Base-by-base conservation (phyloP, 2,329 filamentous ascomycete genomes). In the Bipolaris bicolor region DNA sequence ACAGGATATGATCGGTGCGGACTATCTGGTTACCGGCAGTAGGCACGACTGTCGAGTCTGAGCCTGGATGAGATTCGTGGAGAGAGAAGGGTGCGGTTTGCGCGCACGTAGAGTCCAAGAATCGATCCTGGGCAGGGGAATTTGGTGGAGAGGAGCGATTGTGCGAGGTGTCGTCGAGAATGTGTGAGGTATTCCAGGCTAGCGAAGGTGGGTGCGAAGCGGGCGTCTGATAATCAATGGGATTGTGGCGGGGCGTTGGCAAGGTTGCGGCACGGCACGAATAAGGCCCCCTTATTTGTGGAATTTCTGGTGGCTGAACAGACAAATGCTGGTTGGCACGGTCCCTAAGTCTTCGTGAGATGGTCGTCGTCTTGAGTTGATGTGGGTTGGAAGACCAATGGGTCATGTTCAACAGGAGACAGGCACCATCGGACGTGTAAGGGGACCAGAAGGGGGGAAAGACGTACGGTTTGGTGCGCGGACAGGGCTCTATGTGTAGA, bases 341-440 rank as follows among this genome's bases (percentile, higher is more conserved):
- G 56, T 67, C 69, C 65, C 73, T 76, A 56, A 66, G 63, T 64
- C 64, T 70, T 59, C 66, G 72, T 76, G 71, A 76, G 71, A 71
- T 71, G 58, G 67, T 71, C 52, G 65, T 66, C 43, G 66, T 64
- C 60, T 72, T 70, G 47, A 62, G 53, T 52, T 62, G 66, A 65
- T 64, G 62, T 56, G 53, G 61, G 65, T 68, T 66, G 47, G 63
- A 55, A 65, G 69, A 72, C 67, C 71, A 63, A 64, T 61, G 63
- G 74, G 72, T 75, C 72, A 74, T 74, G 64, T 64, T 72, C 66
- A 68, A 65, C 57, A 62, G 58, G 56, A 57, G 57, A 62, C 63
- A 57, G 62, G 60, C 63, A 64, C 65, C 68, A 74, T 75, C 59
- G 65, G 65, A 58, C 63, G 62, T 60, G 48, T 20, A 53, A 49